Evolutionary conservation across 345 rosid species (phyloP), one percentile per base, ranked within the genome.

Genomic region (Lenwebbia sp.): DNA sequence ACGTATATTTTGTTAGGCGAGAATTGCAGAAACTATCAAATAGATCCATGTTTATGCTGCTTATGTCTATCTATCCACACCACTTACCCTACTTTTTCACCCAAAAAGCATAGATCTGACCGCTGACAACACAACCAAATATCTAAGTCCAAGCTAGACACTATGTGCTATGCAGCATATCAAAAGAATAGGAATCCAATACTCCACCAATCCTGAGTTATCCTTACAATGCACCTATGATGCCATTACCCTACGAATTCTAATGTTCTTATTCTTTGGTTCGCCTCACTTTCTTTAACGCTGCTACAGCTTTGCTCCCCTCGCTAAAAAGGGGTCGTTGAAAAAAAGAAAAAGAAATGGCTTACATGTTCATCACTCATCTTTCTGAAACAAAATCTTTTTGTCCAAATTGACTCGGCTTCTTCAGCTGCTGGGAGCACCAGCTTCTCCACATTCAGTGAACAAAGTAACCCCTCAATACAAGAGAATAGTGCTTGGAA

Each of bases 391-490:
- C 98, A 98, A 87, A 98, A 96, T 89, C 91, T 93, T 85, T 89
- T 94, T 52, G 96, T 96, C 99, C 99, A 98, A 85, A 98, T 98
- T 54, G 94, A 93, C 91, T 94, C 95, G 0, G 99, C 99, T 89
- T 95, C 98, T 90, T 95, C 98, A 54, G 99, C 99, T 60, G 99
- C 99, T 17, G 99, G 99, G 30, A 98, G 97, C 75, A 98, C 98
- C 87, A 98, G 90, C 89, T 93, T 94, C 90, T 91, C 94, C 88
- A 98, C 99, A 83, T 92, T 91, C 91, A 96, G 88, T 47, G 94
- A 94, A 87, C 89, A 89, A 60, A 98, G 92, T 83, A 98, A 89
- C 87, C 88, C 93, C 94, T 96, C 98, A 49, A 98, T 93, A 88
- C 98, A 94, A 5, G 94, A 91, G 91, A 94, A 98, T 86, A 96